Conservation (phyloP, 345 rosid genomes). For the Alliaria petiolata region DNA sequence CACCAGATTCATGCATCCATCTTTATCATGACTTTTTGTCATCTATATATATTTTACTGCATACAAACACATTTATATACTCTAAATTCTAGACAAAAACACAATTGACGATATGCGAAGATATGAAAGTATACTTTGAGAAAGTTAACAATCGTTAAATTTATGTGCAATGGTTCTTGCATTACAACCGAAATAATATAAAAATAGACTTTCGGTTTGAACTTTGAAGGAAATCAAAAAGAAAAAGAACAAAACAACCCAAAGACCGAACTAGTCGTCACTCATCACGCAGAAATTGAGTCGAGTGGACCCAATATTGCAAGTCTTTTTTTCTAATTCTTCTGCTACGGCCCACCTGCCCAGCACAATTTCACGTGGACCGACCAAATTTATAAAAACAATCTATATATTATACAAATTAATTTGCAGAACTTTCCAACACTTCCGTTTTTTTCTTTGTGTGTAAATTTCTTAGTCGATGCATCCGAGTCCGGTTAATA, state of each 20-base stretch:
- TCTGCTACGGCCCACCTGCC: slow-evolving; percentile 36
- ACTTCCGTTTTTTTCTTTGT: neutral
- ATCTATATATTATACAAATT: neutral
- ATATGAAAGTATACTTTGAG: neutral
- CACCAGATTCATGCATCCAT: slow-evolving; percentile 31
- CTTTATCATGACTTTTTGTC: slow-evolving; percentile 13
- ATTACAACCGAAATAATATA: neutral
- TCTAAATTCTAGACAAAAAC: neutral
- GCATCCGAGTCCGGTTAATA: neutral
- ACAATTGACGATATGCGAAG: neutral
- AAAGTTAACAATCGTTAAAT: neutral
- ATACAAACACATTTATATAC: neutral
- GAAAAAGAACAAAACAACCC: neutral
- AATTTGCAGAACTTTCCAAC: neutral
- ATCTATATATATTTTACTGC: neutral
- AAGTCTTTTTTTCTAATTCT: slow-evolving; percentile 7
- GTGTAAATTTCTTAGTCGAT: neutral
- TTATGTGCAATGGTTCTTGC: neutral
- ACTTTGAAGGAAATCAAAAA: neutral
- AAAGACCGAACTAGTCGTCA: slow-evolving; percentile 13
- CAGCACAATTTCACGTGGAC: slow-evolving; percentile 41
- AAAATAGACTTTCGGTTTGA: neutral
- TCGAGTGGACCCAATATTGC: slow-evolving; percentile 29
- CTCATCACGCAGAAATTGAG: slow-evolving; percentile 7
- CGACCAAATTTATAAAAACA: slow-evolving; percentile 19